Base-by-base conservation (phyloP, 176 grass and related monocot species). In the Eleusine indica region DNA sequence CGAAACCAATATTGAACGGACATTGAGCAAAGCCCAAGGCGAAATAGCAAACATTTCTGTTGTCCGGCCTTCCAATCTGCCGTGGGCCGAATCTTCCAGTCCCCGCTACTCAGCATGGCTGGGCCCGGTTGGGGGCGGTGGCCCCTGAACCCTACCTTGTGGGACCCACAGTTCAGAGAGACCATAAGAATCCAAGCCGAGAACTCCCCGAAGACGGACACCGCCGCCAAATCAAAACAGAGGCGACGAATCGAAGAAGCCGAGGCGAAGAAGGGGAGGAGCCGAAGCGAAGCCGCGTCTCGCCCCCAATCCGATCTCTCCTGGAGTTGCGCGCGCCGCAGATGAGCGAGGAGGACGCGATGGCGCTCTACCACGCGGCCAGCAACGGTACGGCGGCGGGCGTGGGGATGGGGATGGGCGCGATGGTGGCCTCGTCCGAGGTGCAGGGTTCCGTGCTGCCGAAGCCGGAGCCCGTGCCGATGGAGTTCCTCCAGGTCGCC, bases 391-490 rank as follows among this genome's bases (percentile, higher is more conserved):
- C 52, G 19, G 66, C 63, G 25, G 52, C 46, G 25, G 57, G 48
- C 71, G 70, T 53, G 63, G 79, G 46, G 1, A 18, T 19, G 69
- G 70, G 18, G 39, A 68, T 66, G 19, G 66, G 18, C 29, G 15
- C 74, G 52, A 76, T 70, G 56, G 73, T 70, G 56, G 73, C 22
- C 15, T 71, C 87, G 9, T 3, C 85, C 30, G 82, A 73, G 72
- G 38, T 77, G 42, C 85, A 79, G 12, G 66, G 94, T 39, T 40
- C 82, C 82, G 74, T 87, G 30, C 62, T 84, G 71, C 92, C 92
- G 4, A 97, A 97, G 83, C 86, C 90, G 54, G 94, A 97, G 78
- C 57, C 86, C 5, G 81, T 87, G 53, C 65, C 88, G 18, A 80
- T 80, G 70, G 92, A 97, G 40, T 86, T 89, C 22, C 52, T 94